Evolutionary conservation across 768 basidiomycete genomes (phyloP).

Genomic region (Strobilomyces echinocephalus): DNA sequence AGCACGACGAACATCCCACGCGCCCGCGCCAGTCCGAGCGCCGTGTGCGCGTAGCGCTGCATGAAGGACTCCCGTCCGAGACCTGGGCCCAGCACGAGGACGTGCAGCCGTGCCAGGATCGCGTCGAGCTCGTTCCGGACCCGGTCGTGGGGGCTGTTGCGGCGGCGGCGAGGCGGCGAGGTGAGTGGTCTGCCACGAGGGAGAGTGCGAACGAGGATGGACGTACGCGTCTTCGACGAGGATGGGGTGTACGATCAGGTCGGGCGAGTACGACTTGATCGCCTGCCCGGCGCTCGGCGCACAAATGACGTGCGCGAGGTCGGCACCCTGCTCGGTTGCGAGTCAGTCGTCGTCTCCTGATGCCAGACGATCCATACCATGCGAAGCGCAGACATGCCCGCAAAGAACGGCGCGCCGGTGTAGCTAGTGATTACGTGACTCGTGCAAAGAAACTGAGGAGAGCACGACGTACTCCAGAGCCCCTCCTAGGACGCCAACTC

Average conservation of each 20-base stretch:
- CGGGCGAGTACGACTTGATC: conserved; percentile 96
- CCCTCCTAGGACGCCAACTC: conserved; percentile 92
- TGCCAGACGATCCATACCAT: conserved; percentile 46
- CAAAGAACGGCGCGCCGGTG: conserved; percentile 95
- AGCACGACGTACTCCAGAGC: conserved; percentile 71
- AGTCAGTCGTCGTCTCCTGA: neutral
- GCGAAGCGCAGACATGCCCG: conserved; percentile 84
- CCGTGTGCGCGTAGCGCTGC: conserved; percentile 75
- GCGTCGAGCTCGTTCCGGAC: conserved; percentile 54
- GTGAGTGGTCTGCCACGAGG: neutral
- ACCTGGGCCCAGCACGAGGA: conserved; percentile 90
- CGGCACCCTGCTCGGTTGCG: conserved; percentile 60
- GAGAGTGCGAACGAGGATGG: neutral
- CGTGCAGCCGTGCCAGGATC: conserved; percentile 83
- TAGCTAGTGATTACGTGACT: conserved; percentile 52
- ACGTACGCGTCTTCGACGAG: conserved; percentile 64
- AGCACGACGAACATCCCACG: conserved; percentile 86
- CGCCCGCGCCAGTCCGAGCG: conserved; percentile 66
- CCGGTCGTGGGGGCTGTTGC: conserved; percentile 46
- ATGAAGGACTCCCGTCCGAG: conserved; percentile 89
- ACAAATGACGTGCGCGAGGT: conserved; percentile 96
- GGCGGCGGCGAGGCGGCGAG: no score
- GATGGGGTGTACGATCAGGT: conserved; percentile 96
- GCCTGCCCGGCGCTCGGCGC: conserved; percentile 86
- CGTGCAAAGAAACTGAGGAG: neutral